Evolutionary conservation across 176 grass and related monocot species (phyloP).

Genomic region (Juncus inflexus): DNA sequence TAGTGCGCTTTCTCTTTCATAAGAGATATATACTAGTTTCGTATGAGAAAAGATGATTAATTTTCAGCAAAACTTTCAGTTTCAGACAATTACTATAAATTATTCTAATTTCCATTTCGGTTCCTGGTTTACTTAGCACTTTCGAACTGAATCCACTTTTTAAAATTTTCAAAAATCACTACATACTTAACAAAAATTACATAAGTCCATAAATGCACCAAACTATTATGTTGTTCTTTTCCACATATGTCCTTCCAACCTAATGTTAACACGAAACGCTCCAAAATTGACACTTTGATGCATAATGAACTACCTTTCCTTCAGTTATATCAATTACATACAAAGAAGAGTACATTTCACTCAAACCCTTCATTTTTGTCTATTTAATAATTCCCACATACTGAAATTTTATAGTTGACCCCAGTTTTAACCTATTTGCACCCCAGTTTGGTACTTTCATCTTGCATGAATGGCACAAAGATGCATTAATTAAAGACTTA

Average conservation of each 20-base stretch:
- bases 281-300: not conserved
- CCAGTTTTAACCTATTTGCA: not conserved
- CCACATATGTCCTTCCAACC: not conserved
- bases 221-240: not conserved
- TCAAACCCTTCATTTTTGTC: not conserved
- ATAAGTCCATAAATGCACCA: not conserved
- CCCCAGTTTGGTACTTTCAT: not conserved
- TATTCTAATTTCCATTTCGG: conserved; percentile 1
- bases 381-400: not conserved
- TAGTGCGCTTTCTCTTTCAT: not conserved
- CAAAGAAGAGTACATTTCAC: not conserved
- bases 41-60: conserved; percentile 4
- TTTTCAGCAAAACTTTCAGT: conserved; percentile 6
- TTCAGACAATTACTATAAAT: not conserved
- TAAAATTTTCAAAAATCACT: not conserved
- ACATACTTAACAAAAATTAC: conserved; percentile 2
- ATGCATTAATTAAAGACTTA: not conserved
- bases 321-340: conserved; percentile 7
- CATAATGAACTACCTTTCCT: not conserved
- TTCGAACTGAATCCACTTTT: not conserved
- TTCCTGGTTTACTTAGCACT: not conserved
- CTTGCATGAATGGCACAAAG: not conserved
- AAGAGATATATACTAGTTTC: not conserved
- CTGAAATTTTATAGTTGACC: not conserved
- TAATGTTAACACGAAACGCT: not conserved